Evolutionary conservation across 768 basidiomycete species (phyloP).

Genomic region (Lactarius trivialis): DNA sequence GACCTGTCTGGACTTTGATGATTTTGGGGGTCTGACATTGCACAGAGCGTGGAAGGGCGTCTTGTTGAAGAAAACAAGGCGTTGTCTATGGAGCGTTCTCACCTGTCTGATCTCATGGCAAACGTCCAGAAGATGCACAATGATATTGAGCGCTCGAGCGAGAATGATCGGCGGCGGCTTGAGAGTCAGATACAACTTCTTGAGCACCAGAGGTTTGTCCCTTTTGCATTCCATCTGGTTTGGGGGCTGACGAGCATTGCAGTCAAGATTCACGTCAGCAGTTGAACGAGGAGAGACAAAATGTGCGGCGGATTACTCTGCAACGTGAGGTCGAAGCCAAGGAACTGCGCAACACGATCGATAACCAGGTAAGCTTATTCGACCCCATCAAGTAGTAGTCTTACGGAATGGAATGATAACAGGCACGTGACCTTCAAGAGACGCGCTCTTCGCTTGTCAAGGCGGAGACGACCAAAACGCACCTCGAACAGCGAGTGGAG

Average conservation of each 20-base stretch:
- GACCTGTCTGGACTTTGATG: not conserved
- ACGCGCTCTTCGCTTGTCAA: conserved; percentile 63
- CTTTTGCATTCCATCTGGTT: not conserved
- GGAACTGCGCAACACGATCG: conserved; percentile 65
- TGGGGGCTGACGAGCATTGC: not conserved
- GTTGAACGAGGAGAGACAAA: conserved; percentile 68
- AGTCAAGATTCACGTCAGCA: conserved; percentile 73
- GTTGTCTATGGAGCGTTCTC: conserved; percentile 73
- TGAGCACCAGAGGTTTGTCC: conserved; percentile 67
- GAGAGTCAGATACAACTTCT: conserved; percentile 75
- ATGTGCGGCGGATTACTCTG: conserved; percentile 60
- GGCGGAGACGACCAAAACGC: conserved; percentile 72
- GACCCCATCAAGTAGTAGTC: not conserved
- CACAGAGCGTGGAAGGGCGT: conserved; percentile 68
- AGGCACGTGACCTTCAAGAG: conserved; percentile 61
- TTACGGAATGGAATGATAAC: not conserved
- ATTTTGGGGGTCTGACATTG: not conserved
- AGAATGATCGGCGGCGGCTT: conserved; percentile 74
- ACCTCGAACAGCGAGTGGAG: conserved; percentile 66
- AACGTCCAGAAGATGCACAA: conserved; percentile 89
- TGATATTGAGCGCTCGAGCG: conserved; percentile 76
- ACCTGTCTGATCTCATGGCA: conserved; percentile 79
- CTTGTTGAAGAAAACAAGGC: conserved; percentile 81
- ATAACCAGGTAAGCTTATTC: conserved; percentile 51
- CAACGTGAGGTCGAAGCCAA: conserved; percentile 78